Conservation (phyloP, 805 yeast species). For the Metschnikowia arizonensis region DNA sequence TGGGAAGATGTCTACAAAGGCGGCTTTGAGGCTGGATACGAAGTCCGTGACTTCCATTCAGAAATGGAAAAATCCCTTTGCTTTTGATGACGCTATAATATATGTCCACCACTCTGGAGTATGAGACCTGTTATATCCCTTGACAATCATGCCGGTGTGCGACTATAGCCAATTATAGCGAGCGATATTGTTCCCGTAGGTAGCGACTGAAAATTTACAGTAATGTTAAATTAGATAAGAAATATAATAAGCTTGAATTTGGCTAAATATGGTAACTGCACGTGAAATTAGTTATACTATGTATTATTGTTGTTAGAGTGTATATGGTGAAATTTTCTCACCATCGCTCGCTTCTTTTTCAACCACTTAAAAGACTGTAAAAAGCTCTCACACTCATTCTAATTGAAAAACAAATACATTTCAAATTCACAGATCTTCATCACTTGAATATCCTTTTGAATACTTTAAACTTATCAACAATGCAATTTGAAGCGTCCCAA, state of each 20-base stretch:
- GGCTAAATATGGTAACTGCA: not conserved
- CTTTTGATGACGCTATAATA: constrained; percentile 24
- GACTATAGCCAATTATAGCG: not conserved
- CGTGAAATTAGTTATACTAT: not conserved
- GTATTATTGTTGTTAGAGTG: not conserved
- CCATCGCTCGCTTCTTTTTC: constrained; percentile 7
- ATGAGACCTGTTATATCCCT: not conserved
- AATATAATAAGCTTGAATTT: no score
- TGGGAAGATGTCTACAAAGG: constrained; percentile 91
- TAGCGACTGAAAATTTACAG: not conserved
- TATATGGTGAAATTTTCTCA: constrained; percentile 4
- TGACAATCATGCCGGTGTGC: not conserved
- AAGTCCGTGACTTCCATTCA: constrained; percentile 57
- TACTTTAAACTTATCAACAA: not conserved
- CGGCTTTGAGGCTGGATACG: constrained; percentile 41
- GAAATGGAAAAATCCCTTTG: constrained; percentile 68
- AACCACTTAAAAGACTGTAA: not conserved
- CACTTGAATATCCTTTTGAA: not conserved
- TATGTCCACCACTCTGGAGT: not conserved
- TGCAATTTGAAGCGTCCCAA: constrained; percentile 14
- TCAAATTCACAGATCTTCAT: constrained; percentile 1
- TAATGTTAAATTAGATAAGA: not conserved
- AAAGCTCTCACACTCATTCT: not conserved
- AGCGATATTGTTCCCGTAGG: not conserved
- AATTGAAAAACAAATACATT: not conserved